Evolutionary conservation across 139 green algal genomes (phyloP).

Genomic region (Dunaliella primolecta): DNA sequence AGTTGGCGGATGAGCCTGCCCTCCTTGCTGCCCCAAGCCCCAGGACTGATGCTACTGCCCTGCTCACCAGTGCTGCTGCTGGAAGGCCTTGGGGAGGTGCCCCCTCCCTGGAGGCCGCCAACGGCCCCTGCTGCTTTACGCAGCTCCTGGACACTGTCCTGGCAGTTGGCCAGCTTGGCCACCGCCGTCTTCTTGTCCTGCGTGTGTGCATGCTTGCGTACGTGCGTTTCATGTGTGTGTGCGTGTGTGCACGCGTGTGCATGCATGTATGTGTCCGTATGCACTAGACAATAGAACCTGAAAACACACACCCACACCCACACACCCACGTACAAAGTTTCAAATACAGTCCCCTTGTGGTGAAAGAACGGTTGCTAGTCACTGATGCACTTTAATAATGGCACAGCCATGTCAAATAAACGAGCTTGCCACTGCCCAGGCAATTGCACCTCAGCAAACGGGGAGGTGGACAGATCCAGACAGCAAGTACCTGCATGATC

Average conservation of each 20-base stretch:
- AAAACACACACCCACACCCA: too few species aligned
- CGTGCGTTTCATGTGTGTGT: neutral
- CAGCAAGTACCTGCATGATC: conserved; percentile 36
- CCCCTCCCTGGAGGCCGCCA: neutral
- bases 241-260: neutral
- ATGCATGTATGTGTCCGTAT: neutral
- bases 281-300: too few species aligned
- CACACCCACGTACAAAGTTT: too few species aligned
- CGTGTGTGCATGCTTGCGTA: neutral
- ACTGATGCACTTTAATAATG: too few species aligned
- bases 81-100: conserved; percentile 1
- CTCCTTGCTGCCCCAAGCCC: neutral
- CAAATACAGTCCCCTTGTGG: too few species aligned
- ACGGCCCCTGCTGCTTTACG: neutral
- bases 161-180: conserved; percentile 42
- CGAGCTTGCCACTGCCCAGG: too few species aligned
- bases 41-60: too few species aligned
- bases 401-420: too few species aligned
- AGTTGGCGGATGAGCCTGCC: conserved; percentile 42
- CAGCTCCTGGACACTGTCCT: conserved; percentile 31
- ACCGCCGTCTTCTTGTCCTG: conserved; percentile 45
- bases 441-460: too few species aligned
- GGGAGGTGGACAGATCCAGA: too few species aligned
- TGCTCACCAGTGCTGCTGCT: neutral
- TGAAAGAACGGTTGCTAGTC: too few species aligned